These are phyloP conservation scores for Fistulifera pelliculosa DNA, from an alignment of 108 stramenopile genomes.

Conservation along the genomic window DNA sequence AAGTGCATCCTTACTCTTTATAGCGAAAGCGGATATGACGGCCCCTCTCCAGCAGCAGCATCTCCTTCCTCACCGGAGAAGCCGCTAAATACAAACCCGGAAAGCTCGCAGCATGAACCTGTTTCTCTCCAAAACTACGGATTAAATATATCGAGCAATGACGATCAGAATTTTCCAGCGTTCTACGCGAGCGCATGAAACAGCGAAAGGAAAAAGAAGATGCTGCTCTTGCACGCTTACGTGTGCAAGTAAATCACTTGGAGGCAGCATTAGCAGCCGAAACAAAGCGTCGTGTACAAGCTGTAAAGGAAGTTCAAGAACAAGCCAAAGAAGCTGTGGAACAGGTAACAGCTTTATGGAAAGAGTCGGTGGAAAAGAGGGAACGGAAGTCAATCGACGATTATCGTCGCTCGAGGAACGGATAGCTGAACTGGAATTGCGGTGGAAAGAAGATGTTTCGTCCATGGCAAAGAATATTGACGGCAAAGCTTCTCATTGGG, in stretches of 20 bases:
- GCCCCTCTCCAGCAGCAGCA: too few species aligned
- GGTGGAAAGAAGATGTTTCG: conserved; percentile 46
- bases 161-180: not conserved
- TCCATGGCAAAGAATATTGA: conserved; percentile 38
- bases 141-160: too few species aligned
- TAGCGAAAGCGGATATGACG: too few species aligned
- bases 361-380: conserved; percentile 24
- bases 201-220: conserved; percentile 71
- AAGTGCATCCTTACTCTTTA: too few species aligned
- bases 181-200: not conserved
- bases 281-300: conserved; percentile 73
- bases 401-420: conserved; percentile 39
- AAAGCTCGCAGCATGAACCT: too few species aligned
- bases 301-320: conserved; percentile 49
- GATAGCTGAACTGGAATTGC: conserved; percentile 44
- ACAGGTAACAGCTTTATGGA: conserved; percentile 27
- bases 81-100: too few species aligned
- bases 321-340: conserved; percentile 47
- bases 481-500: conserved; percentile 37
- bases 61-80: too few species aligned
- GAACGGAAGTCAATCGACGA: conserved; percentile 47
- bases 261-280: conserved; percentile 67
- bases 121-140: too few species aligned
- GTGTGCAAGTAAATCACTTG: conserved; percentile 52
- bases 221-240: conserved; percentile 65